Evolutionary conservation across 2,329 filamentous ascomycete species (phyloP), one percentile per base, ranked within the genome.

Genomic region (Colletotrichum sp.): DNA sequence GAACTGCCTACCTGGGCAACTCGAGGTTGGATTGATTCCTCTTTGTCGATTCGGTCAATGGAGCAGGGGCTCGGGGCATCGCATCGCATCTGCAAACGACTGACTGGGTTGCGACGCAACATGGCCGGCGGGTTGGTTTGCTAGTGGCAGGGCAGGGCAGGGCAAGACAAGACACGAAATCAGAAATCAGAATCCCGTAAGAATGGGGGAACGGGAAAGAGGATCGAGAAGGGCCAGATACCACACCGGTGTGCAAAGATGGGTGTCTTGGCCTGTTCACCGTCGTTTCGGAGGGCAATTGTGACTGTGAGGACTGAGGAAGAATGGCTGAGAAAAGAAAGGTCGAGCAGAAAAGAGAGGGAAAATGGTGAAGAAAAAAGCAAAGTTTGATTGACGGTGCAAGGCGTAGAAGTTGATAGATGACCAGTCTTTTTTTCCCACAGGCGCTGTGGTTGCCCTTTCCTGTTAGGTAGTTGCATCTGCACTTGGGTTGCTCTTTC

Each of bases 331-430:
- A 55, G 66, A 68, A 59, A 74, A 55, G 68, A 30, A 71, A 74
- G 18, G 48, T 18, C 32, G 6, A 21, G 28, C n/a, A 66, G 61
- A 30, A 13, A 34, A 66, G 32, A 63, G 24, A 68, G 52, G 61
- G 63, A 43, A 21, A 61, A 63, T 21, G 66, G 43, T 55, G 36
- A 71, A 57, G 32, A 39, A 67, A 67, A 72, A 43, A 39, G 68
- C 28, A 72, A 75, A 12, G 69, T 59, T 60, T 71, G 60, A 71
- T 71, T 71, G 67, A 71, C 26, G 55, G 36, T 34, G 55, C 21
- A 39, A 36, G 72, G 69, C 55, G 39, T 43, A 67, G 68, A 75
- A 75, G 69, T 72, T 75, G 72, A 75, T 61, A 75, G 34, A 61
- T 75, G 72, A 75, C 63, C 3, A 36, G 26, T 68, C 28, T 32